Percentiles rank a stretch among this genome's conserved stretches.
Conservation (phyloP, 2,329 filamentous ascomycete species). For the Sordariomycetes sp. region DNA sequence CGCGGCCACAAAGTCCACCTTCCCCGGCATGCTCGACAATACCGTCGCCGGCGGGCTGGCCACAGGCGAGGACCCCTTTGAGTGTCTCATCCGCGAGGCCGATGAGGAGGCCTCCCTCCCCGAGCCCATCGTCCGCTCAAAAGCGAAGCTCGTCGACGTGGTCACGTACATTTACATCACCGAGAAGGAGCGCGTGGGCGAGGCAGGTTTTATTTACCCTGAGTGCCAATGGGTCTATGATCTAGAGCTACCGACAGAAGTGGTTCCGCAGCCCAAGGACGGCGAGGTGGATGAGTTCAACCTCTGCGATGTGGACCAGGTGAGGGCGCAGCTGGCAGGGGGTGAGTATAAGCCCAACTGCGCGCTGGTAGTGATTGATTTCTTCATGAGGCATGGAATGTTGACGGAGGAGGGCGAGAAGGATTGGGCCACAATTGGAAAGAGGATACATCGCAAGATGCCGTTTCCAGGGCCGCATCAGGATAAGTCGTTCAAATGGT, state of each 20-base stretch:
- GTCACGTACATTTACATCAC: slow-evolving; percentile 83
- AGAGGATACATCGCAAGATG: slow-evolving; percentile 66
- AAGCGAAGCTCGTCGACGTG: slow-evolving; percentile 52
- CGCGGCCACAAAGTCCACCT: slow-evolving; percentile 72
- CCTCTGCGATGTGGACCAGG: slow-evolving; percentile 68
- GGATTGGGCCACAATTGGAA: slow-evolving; percentile 66
- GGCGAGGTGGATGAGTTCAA: slow-evolving; percentile 82
- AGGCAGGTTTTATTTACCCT: slow-evolving; percentile 75
- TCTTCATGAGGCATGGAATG: slow-evolving; percentile 79
- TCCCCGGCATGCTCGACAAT: slow-evolving; percentile 89
- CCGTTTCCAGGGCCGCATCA: slow-evolving; percentile 66
- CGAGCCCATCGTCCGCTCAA: slow-evolving; percentile 54
- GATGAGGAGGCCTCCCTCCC: slow-evolving; percentile 82
- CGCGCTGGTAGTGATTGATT: slow-evolving; percentile 74
- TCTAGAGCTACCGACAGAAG: slow-evolving; percentile 60
- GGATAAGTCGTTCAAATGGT: neutral
- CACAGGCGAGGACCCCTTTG: slow-evolving; percentile 70
- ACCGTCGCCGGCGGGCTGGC: slow-evolving; percentile 75
- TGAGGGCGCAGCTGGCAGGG: slow-evolving; percentile 56
- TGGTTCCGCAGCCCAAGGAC: slow-evolving; percentile 70
- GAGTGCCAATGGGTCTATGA: slow-evolving; percentile 92
- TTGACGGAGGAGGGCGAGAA: slow-evolving; percentile 71
- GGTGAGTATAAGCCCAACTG: slow-evolving; percentile 93
- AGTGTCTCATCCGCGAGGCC: slow-evolving; percentile 76
- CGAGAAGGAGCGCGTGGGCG: slow-evolving; percentile 66